Base-by-base conservation (phyloP, 768 basidiomycete genomes). In the Mycena epipterygia region DNA sequence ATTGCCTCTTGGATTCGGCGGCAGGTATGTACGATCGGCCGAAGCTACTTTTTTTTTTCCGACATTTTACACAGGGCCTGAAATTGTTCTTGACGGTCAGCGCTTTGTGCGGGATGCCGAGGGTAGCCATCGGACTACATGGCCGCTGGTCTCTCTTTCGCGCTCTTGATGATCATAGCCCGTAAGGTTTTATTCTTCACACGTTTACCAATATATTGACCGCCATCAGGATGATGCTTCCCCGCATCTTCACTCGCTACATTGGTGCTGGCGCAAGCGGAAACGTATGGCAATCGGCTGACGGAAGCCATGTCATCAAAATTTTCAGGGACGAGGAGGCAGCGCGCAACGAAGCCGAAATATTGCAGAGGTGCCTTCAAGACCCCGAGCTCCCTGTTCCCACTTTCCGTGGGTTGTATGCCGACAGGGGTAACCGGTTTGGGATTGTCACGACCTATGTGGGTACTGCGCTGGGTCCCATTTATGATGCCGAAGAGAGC, bases 231-330 rank as follows among this genome's bases (percentile, higher is more conserved):
- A 11, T 55, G 9, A 55, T 35, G 53, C 53, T 33, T 55, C 53
- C 55, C 21, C 35, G 55, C 33, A 39, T 57, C 35, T 59, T 59
- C 25, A 44, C 23, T 29, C 35, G 25, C n/a, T 42, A 4, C 23
- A 39, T 59, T 44, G 57, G 57, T 44, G 7, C 25, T 17, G 57
- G 57, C 27, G 41, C 39, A 16, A 59, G 25, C 41, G 57, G 57
- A 29, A 59, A 23, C 14, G 57, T 44, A 12, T 41, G 37, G 39
- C 39, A 16, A 41, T 59, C 57, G 25, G 12, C 8, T 11, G 39
- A 44, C 27, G 57, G 57, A 5, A 41, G 37, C 17, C 37, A 59
- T 13, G 57, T 59, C 57, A 42, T 59, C 41, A 59, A 59, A 44
- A 29, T 59, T 42, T 59, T 59, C 39, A 41, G 23, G 5, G 39